Conservation (phyloP, 768 basidiomycete genomes). For the Hygrocybe coccinea region DNA sequence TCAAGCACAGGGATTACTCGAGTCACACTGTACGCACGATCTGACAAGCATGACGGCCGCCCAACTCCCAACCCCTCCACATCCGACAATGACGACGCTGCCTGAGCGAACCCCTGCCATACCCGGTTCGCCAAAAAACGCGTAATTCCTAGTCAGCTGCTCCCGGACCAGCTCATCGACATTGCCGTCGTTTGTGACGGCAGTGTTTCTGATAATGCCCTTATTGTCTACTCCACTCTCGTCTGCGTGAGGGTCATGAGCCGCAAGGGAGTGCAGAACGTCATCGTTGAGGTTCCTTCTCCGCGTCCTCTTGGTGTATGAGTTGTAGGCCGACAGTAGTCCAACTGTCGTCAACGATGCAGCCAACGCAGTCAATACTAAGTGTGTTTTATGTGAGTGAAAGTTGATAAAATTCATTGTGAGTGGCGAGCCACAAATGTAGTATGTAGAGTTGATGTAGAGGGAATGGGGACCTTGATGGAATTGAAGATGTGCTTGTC, state of each 20-base stretch:
- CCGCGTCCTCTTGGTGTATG: constrained; percentile 42
- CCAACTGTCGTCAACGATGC: constrained; percentile 60
- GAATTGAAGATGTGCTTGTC: too few species aligned
- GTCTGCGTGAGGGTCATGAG: constrained; percentile 19
- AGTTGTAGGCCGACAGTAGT: constrained; percentile 53
- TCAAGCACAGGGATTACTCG: neutral
- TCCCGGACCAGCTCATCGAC: constrained; percentile 82
- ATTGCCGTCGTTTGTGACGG: constrained; percentile 28
- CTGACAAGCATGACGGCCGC: constrained; percentile 88
- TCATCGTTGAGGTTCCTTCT: constrained; percentile 57
- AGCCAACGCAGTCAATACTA: constrained; percentile 58
- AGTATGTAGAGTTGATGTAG: too few species aligned
- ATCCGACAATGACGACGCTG: constrained; percentile 84
- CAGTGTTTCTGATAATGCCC: neutral
- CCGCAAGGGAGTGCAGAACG: constrained; percentile 46
- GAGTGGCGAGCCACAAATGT: too few species aligned
- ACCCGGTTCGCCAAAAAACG: constrained; percentile 86
- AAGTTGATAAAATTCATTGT: constrained; percentile 32
- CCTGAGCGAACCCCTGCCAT: constrained; percentile 74
- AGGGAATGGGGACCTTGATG: too few species aligned
- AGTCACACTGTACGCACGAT: constrained; percentile 61
- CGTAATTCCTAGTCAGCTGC: constrained; percentile 89
- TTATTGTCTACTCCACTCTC: neutral
- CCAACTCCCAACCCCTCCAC: constrained; percentile 97
- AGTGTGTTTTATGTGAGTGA: constrained; percentile 58